These are phyloP conservation scores for Thermothelomyces thermophilus DNA, from an alignment of 2,329 filamentous ascomycete genomes.

Conservation along the genomic window DNA sequence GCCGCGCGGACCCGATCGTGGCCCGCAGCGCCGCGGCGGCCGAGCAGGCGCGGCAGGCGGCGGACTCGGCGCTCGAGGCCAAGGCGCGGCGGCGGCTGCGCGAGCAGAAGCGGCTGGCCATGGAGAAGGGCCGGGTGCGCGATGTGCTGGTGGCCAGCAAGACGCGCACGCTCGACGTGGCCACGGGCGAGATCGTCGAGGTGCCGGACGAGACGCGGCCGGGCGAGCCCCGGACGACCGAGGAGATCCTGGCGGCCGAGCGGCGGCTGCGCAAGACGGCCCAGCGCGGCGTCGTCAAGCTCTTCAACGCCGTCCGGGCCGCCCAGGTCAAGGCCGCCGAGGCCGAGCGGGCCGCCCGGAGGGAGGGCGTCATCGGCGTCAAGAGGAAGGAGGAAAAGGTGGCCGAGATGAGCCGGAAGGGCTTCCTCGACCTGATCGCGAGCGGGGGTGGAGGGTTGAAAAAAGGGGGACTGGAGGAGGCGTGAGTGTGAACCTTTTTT, in stretches of 20 bases:
- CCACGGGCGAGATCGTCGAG: slow-evolving; percentile 35
- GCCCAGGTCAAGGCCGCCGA: slow-evolving; percentile 85
- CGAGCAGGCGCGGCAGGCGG: slow-evolving; percentile 63
- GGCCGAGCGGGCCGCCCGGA: slow-evolving; percentile 62
- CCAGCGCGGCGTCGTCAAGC: slow-evolving; percentile 86
- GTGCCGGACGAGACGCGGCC: slow-evolving; percentile 27
- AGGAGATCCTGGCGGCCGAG: slow-evolving; percentile 62
- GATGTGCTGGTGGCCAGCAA: slow-evolving; percentile 64
- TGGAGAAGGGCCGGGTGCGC: slow-evolving; percentile 81
- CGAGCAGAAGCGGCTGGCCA: slow-evolving; percentile 68
- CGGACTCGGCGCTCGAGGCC: slow-evolving; percentile 71
- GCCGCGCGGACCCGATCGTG: slow-evolving; percentile 84
- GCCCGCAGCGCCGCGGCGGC: slow-evolving; percentile 71
- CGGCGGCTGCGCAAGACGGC: slow-evolving; percentile 77
- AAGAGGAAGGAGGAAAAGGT: slow-evolving; percentile 77
- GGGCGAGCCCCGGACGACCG: slow-evolving; percentile 40
- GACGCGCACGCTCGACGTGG: slow-evolving; percentile 43
- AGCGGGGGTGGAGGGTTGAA: slow-evolving; percentile 54
- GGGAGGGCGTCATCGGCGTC: slow-evolving; percentile 71
- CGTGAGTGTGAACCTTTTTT: slow-evolving; percentile 32
- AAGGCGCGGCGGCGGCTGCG: slow-evolving; percentile 74
- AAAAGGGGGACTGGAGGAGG: slow-evolving; percentile 53
- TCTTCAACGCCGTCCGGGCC: slow-evolving; percentile 91
- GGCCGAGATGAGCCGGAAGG: slow-evolving; percentile 94
- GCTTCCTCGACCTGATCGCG: slow-evolving; percentile 85